A percentile compares a stretch with the other conserved stretches of the same genome.
phyloP scores from a whole-genome alignment of 208 protist species.

The Perkinsela sp. region DNA sequence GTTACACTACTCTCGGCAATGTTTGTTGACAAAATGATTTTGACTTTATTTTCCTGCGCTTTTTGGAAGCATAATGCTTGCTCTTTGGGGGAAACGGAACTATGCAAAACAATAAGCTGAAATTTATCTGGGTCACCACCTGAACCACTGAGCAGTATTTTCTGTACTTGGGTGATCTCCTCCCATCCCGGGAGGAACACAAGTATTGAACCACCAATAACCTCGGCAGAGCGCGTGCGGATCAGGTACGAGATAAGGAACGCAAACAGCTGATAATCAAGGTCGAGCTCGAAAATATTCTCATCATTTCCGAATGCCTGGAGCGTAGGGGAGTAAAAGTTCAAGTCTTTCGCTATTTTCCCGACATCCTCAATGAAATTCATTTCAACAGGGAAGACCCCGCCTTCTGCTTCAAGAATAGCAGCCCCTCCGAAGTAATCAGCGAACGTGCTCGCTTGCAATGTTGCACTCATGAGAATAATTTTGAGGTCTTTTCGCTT shows the following conservation, averaged over 20 bases:
- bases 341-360: conserved; percentile 15
- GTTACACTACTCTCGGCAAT: conserved; percentile 98
- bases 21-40: conserved; percentile 95
- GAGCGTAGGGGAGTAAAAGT: conserved; percentile 37
- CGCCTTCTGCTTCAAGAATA: conserved; percentile 45
- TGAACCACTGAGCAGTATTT: conserved; percentile 30
- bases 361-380: conserved; percentile 44
- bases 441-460: conserved; percentile 51
- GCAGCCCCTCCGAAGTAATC: conserved; percentile 40
- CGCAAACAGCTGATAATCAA: not conserved
- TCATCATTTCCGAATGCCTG: conserved; percentile 31
- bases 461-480: conserved; percentile 80
- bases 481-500: conserved; percentile 73
- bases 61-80: conserved; percentile 89
- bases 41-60: conserved; percentile 45
- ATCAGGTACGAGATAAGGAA: not conserved
- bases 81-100: conserved; percentile 72
- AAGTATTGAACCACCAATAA: conserved; percentile 28
- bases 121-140: conserved; percentile 6
- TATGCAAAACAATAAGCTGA: conserved; percentile 49
- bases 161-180: conserved; percentile 37
- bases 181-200: conserved; percentile 74
- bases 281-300: conserved; percentile 26
- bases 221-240: conserved; percentile 16
- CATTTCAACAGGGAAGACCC: conserved; percentile 45